Percentiles rank a stretch among this genome's conserved stretches.
These are phyloP conservation scores for Akebia trifoliata DNA, from an alignment of 164 flowering plant species.

Conservation along the genomic window DNA sequence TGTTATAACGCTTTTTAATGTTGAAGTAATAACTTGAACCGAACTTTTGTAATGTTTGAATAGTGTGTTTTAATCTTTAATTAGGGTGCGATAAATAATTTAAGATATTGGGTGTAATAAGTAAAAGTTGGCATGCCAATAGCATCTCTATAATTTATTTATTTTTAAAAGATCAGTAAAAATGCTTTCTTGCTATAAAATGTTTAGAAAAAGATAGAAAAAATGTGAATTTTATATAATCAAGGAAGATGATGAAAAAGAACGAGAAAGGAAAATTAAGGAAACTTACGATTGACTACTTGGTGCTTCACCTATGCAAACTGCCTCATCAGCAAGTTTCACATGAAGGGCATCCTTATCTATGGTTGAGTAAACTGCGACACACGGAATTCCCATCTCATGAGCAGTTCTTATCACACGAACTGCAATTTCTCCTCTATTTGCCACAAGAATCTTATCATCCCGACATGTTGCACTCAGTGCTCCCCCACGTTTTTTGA, in stretches of 20 bases:
- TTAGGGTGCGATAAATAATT: too few species aligned
- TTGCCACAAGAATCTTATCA: slow-evolving; percentile 90
- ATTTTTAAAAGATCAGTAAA: too few species aligned
- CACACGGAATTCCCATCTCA: slow-evolving; percentile 97
- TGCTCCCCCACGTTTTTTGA: slow-evolving; percentile 56
- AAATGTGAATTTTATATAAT: too few species aligned
- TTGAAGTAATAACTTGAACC: too few species aligned
- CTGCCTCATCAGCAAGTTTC: slow-evolving; percentile 92
- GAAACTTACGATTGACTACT: slow-evolving; percentile 89
- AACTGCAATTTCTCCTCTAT: slow-evolving; percentile 98
- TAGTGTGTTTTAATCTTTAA: too few species aligned
- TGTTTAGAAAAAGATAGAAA: too few species aligned
- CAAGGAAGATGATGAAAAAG: background rate
- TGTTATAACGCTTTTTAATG: too few species aligned
- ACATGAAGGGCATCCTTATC: slow-evolving; percentile 99
- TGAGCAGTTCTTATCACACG: slow-evolving; percentile 95
- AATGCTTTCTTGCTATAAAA: too few species aligned
- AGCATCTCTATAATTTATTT: too few species aligned
- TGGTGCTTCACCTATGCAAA: slow-evolving; percentile 99
- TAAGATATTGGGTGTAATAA: too few species aligned
- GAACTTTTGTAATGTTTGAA: too few species aligned
- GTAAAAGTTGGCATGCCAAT: too few species aligned
- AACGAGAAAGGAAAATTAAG: slow-evolving; percentile 2
- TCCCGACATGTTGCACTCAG: slow-evolving; percentile 49
- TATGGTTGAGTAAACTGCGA: slow-evolving; percentile 93